These are phyloP conservation scores for Epichloe sibirici DNA, from an alignment of 2,329 filamentous ascomycete species.

Conservation along the genomic window DNA sequence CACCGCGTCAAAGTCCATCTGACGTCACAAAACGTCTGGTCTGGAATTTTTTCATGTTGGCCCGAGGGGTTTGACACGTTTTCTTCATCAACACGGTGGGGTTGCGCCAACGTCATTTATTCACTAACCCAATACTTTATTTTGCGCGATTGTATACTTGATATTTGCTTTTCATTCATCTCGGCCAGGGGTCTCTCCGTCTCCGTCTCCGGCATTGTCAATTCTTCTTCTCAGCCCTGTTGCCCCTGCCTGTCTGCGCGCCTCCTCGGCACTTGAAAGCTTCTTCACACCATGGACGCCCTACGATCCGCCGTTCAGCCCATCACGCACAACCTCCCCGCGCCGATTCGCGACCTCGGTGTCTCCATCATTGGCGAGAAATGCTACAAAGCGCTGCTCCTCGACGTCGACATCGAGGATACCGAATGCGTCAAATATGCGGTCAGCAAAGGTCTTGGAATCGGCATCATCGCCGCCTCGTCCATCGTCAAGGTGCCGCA, in stretches of 20 bases:
- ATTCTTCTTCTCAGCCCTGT: not conserved
- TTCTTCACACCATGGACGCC: conserved; percentile 39
- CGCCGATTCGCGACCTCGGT: conserved; percentile 61
- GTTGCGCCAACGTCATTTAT: not conserved
- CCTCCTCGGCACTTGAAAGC: not conserved
- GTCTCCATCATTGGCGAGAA: conserved; percentile 66
- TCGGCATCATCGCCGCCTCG: conserved; percentile 84
- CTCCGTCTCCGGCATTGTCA: no score
- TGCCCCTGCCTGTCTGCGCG: not conserved
- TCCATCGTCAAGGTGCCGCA: conserved; percentile 94
- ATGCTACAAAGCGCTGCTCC: conserved; percentile 79
- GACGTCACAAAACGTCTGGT: no score
- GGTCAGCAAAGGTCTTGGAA: conserved; percentile 82
- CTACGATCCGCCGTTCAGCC: conserved; percentile 51
- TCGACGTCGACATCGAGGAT: conserved; percentile 70
- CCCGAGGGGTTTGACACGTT: not conserved
- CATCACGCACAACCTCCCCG: conserved; percentile 61
- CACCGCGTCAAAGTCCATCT: not conserved
- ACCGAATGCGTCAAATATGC: conserved; percentile 76
- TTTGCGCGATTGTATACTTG: no score
- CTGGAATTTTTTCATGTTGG: no score
- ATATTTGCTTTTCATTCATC: no score
- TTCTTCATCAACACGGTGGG: not conserved
- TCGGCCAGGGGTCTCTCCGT: no score
- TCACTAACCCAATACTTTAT: no score